phyloP scores from a whole-genome alignment of 805 yeast genomes.

The Candida pseudofarinosa region DNA sequence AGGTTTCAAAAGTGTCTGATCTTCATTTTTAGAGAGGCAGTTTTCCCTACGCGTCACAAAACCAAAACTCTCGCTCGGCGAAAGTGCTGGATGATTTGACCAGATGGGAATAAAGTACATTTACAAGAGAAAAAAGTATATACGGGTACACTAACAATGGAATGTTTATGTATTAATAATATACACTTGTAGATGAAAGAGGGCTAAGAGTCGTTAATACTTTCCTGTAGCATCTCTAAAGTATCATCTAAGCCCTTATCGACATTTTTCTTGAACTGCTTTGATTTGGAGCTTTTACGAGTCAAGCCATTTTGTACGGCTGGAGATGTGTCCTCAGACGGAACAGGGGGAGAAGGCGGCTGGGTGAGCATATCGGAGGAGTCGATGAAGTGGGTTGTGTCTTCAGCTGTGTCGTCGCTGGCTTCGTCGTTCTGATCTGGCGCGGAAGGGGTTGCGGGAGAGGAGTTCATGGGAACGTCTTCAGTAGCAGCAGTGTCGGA shows the following conservation, averaged over 20 bases:
- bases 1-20: background rate
- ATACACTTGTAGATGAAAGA: background rate
- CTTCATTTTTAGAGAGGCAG: background rate
- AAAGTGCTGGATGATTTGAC: background rate
- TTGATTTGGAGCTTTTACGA: conserved; percentile 29
- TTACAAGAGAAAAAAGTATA: background rate
- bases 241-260: conserved; percentile 34
- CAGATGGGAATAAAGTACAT: background rate
- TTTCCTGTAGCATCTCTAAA: conserved; percentile 36
- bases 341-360: conserved; percentile 9
- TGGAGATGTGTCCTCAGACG: background rate
- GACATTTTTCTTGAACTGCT: conserved; percentile 30
- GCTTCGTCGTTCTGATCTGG: background rate
- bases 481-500: background rate
- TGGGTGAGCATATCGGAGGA: background rate
- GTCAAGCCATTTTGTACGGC: conserved; percentile 6
- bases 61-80: background rate
- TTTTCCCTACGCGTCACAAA: background rate
- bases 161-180: background rate
- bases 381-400: background rate
- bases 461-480: background rate
- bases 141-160: background rate
- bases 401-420: background rate
- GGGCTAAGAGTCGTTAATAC: conserved; percentile 18
- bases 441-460: background rate